phyloP scores from a whole-genome alignment of 192 early-diverging fungal species.

The Backusella morwellensis region DNA sequence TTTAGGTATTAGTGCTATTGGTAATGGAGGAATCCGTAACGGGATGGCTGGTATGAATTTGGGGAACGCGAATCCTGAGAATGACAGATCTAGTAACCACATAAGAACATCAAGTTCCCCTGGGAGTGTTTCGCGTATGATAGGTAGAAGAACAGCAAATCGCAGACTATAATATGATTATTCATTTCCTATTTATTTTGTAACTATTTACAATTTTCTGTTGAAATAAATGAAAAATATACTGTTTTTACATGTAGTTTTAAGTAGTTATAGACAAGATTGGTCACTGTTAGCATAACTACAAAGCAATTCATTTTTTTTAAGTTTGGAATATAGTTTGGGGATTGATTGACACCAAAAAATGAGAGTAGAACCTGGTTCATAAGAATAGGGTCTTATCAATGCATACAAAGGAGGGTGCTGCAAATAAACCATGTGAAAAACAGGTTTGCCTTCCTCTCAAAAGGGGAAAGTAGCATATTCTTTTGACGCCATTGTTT shows the following conservation, averaged over 20 bases:
- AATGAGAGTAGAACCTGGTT: too few species aligned
- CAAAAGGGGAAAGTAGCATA: too few species aligned
- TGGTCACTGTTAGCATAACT: too few species aligned
- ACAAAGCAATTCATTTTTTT: too few species aligned
- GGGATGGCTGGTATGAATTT: conserved; percentile 5
- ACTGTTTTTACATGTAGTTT: neutral
- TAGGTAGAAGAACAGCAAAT: neutral
- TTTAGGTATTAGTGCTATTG: neutral
- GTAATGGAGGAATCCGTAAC: neutral
- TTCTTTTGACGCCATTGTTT: too few species aligned
- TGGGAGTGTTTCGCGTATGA: neutral
- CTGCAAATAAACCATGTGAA: too few species aligned
- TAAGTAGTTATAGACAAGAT: neutral
- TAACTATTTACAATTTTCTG: neutral
- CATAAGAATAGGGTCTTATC: too few species aligned
- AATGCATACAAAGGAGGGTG: too few species aligned
- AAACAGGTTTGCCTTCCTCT: too few species aligned
- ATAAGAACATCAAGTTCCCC: neutral
- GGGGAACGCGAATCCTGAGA: neutral
- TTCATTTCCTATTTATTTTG: neutral
- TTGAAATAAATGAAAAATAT: neutral
- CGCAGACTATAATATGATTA: neutral
- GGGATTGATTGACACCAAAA: too few species aligned
- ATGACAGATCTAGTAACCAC: neutral
- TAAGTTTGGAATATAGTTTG: too few species aligned